These are phyloP conservation scores for Stachybotrys chlorohalonatus DNA, from an alignment of 2,329 filamentous ascomycete species.

Conservation along the genomic window DNA sequence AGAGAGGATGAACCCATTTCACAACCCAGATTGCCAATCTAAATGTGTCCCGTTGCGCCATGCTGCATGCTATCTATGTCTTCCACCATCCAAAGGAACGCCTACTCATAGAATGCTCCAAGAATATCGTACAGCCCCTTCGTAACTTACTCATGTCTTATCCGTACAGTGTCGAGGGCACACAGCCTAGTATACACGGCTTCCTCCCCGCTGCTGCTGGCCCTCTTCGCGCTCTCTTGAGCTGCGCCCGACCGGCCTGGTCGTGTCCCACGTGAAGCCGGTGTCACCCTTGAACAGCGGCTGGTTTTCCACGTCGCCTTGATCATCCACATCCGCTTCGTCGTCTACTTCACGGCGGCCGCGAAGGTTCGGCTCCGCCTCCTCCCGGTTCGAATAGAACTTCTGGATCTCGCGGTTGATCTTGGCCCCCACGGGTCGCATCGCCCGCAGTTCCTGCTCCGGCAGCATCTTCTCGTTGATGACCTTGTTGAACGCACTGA, in stretches of 20 bases:
- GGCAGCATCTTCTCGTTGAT: conserved; percentile 29
- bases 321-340: conserved; percentile 4
- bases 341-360: conserved; percentile 8
- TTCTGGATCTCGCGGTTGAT: conserved; percentile 27
- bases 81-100: no score
- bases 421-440: conserved; percentile 22
- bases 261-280: conserved; percentile 24
- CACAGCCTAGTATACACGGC: not conserved
- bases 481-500: conserved; percentile 34
- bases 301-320: not conserved
- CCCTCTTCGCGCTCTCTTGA: not conserved
- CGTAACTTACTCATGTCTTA: no score
- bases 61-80: no score
- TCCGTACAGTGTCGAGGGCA: not conserved
- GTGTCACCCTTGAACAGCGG: conserved; percentile 1
- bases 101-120: no score
- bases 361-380: conserved; percentile 21
- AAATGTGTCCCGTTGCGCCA: no score
- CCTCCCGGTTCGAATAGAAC: conserved; percentile 24
- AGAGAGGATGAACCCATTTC: no score
- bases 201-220: not conserved
- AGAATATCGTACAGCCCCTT: no score
- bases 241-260: conserved; percentile 5
- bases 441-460: conserved; percentile 18
- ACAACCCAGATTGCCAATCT: no score